Evolutionary conservation across 2,329 filamentous ascomycete genomes (phyloP).

Genomic region (Monilinia fructicola): DNA sequence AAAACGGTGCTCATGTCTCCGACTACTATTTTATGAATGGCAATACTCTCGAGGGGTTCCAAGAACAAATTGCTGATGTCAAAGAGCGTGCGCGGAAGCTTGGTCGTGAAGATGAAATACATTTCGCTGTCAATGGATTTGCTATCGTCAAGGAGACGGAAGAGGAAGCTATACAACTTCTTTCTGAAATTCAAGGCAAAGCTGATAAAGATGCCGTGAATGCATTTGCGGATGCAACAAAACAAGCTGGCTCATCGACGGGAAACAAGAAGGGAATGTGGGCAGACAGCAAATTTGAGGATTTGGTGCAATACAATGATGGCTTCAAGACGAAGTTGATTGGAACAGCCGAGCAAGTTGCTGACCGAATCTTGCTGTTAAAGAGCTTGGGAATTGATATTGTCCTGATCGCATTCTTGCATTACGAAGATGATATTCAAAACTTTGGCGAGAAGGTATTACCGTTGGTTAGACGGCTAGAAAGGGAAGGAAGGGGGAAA

Average conservation of each 20-base stretch:
- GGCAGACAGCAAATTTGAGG: conserved; percentile 52
- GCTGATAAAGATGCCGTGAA: conserved; percentile 51
- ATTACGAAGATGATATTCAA: conserved; percentile 54
- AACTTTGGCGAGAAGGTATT: conserved; percentile 49
- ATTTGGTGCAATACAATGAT: conserved; percentile 56
- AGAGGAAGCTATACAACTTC: conserved; percentile 49
- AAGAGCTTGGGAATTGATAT: conserved; percentile 49
- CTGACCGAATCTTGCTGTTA: conserved; percentile 50
- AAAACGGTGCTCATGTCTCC: conserved; percentile 49
- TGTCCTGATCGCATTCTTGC: conserved; percentile 49
- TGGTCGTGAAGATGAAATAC: conserved; percentile 47
- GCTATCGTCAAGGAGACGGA: conserved; percentile 52
- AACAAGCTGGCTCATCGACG: conserved; percentile 51
- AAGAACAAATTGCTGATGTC: conserved; percentile 51
- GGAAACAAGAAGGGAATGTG: conserved; percentile 53
- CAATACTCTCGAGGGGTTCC: conserved; percentile 54
- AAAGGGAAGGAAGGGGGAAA: conserved; percentile 49
- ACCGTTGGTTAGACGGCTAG: conserved; percentile 49
- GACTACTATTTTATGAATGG: conserved; percentile 59
- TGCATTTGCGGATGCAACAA: conserved; percentile 50
- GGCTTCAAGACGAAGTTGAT: conserved; percentile 57
- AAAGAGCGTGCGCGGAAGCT: conserved; percentile 47
- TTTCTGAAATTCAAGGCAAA: conserved; percentile 54
- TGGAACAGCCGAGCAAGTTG: conserved; percentile 52
- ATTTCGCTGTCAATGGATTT: conserved; percentile 53